phyloP scores from a whole-genome alignment of 768 basidiomycete species.

The Agaricus sinodeliciosus region DNA sequence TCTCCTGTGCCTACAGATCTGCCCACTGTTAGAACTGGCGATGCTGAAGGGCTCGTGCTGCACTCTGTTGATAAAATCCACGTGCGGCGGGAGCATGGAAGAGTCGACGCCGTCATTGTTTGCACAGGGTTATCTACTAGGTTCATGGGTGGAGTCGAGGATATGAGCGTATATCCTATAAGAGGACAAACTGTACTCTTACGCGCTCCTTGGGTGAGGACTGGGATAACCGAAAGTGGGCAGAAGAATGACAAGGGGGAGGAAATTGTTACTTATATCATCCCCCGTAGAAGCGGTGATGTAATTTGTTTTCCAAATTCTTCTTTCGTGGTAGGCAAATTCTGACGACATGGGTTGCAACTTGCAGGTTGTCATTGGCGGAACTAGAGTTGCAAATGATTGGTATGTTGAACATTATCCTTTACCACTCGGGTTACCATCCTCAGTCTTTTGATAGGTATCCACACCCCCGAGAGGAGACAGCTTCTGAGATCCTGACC shows the following conservation, averaged over 20 bases:
- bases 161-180: conserved; percentile 65
- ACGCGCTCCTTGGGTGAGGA: conserved; percentile 59
- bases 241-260: conserved; percentile 25
- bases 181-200: conserved; percentile 82
- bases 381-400: conserved; percentile 50
- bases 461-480: conserved; percentile 57
- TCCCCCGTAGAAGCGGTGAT: conserved; percentile 54
- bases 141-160: conserved; percentile 77
- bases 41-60: background rate
- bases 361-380: conserved; percentile 53
- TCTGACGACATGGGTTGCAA: conserved; percentile 14
- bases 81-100: background rate
- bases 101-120: conserved; percentile 48
- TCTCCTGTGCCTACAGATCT: conserved; percentile 1
- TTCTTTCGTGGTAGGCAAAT: background rate
- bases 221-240: conserved; percentile 39
- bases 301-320: conserved; percentile 19
- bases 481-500: conserved; percentile 50
- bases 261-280: conserved; percentile 49
- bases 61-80: conserved; percentile 4
- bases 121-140: conserved; percentile 72
- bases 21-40: background rate
- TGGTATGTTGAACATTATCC: conserved; percentile 33
- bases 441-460: conserved; percentile 35
- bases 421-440: too few relatives aligned